Evolutionary conservation across 2,329 filamentous ascomycete genomes (phyloP), one percentile per base, ranked within the genome.

Genomic region (Epichloe baconii): DNA sequence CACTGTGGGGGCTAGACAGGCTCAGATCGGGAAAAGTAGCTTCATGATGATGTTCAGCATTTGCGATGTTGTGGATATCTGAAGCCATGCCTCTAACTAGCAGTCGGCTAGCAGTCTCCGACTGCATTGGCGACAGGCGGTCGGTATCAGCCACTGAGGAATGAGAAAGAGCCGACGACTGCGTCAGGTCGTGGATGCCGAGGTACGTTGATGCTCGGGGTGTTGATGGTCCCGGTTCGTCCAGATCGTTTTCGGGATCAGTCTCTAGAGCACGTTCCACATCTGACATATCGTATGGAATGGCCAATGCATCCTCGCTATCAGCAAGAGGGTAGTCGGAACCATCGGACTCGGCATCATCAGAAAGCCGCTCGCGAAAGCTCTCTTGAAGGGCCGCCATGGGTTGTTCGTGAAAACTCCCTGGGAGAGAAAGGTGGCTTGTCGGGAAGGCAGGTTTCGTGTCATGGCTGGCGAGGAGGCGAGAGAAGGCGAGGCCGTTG

Each of bases 281-380:
- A 31, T 50, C 47, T 12, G 50, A 54, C 38, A 75, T 59, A 26
- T 78, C 76, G 53, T 80, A 80, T 0, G 78, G 76, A 37, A 80
- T 80, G 50, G 73, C 69, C 43, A 80, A 70, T 1, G 76, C 77
- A 48, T 74, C 74, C 54, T 80, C 78, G 54, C 75, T 79, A 57
- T 80, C 76, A 34, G 57, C 62, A 17, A 71, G 58, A n/a, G 54
- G 58, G 47, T 62, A 60, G 6, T 60, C 60, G 0, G 54, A 51
- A 5, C 40, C 35, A 17, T 65, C 60, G 3, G 53, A 50, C 2
- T 44, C 46, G 17, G 61, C 58, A 2, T 59, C 55, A 12, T 51
- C 49, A n/a, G 56, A 53, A 5, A 60, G 49, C 26, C 61, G 59
- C 1, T 61, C 55, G 26, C 54, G 52, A 36, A 63, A 61, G 23